phyloP scores from a whole-genome alignment of 495 filamentous ascomycete genomes.

The Cercophora newfieldiana region DNA sequence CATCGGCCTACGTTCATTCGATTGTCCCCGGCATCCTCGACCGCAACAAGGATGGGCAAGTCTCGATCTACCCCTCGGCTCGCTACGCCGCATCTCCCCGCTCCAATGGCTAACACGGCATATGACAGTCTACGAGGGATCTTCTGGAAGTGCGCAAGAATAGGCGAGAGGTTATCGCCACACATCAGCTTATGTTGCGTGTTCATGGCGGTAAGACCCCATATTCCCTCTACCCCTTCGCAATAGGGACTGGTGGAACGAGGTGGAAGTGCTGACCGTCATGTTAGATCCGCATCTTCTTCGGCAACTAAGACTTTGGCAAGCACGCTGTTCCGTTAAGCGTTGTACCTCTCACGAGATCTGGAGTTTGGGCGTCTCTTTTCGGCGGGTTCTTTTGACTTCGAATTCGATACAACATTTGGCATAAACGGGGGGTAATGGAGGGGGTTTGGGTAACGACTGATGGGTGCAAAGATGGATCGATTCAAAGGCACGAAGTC shows the following conservation, averaged over 20 bases:
- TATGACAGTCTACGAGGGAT: slow-evolving; percentile 70
- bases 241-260: neutral
- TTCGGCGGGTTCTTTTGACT: neutral
- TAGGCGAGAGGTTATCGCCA: slow-evolving; percentile 91
- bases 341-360: neutral
- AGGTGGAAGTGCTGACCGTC: neutral
- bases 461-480: neutral
- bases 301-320: slow-evolving; percentile 13
- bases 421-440: neutral
- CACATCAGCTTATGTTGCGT: slow-evolving; percentile 96
- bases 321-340: neutral
- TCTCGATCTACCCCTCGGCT: neutral
- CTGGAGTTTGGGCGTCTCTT: slow-evolving; percentile 1
- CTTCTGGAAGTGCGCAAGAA: slow-evolving; percentile 95
- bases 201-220: slow-evolving; percentile 79
- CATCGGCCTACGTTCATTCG: slow-evolving; percentile 87
- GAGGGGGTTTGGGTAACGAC: neutral
- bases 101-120: slow-evolving; percentile 12
- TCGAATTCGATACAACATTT: neutral
- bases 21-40: slow-evolving; percentile 91
- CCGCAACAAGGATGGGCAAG: slow-evolving; percentile 84
- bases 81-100: neutral
- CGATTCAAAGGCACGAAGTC: neutral
- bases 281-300: slow-evolving; percentile 18
- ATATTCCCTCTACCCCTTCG: neutral